Evolutionary conservation across 306 rosid genomes (phyloP), one percentile per base, ranked within the genome.

Genomic region (Sindora glabra): DNA sequence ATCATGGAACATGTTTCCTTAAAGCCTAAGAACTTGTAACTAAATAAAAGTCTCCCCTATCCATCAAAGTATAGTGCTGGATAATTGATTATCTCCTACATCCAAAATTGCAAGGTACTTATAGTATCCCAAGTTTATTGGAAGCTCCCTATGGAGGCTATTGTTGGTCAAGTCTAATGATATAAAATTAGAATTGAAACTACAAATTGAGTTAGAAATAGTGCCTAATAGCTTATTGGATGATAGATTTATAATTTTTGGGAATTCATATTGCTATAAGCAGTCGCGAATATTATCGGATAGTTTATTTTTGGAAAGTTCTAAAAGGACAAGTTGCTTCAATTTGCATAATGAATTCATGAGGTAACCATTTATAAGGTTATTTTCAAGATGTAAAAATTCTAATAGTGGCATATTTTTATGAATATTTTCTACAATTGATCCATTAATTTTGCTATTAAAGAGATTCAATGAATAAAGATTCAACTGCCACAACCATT

Each of bases 351-450:
- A 26, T 26, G 23, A 19, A 30, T 30, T 56, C 2, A 65, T 40
- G 36, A 67, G 24, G 50, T 37, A 36, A 46, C 57, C 72, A 36
- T 22, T 46, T 46, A 67, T 56, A 8, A 42, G 48, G 48, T 42
- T 42, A 17, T 42, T 42, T 1, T 11, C 11, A 42, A 16, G 11
- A 24, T 23, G 38, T 14, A 68, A 13, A 57, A 36, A 37, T 38
- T 23, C 40, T 45, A 68, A 48, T 12, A 2, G 3, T 5, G 44
- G 44, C 16, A 13, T 38, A 15, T 3, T 13, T 2, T 38, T 6
- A 38, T 3, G 0, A 1, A 38, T 15, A 38, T 13, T 38, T 38
- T 36, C 9, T 11, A 14, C n/a, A 2, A 36, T 13, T 36, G n/a
- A 5, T 36, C 40, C 40, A 36, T 14, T 36, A 14, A 36, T 36